Evolutionary conservation across 768 basidiomycete genomes (phyloP).

Genomic region (Pisolithus marmoratus): DNA sequence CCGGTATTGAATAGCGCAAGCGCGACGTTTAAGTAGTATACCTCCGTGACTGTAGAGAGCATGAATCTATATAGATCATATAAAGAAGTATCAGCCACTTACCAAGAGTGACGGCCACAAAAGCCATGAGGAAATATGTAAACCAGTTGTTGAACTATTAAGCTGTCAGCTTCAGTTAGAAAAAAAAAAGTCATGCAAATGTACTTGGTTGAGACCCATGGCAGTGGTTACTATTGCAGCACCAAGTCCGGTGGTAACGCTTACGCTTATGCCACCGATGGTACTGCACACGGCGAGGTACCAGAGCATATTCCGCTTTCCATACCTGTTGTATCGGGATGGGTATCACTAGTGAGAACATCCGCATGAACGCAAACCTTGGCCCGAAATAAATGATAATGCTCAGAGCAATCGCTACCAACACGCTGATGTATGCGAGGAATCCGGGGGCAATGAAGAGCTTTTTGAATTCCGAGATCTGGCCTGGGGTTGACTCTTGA

Average conservation of each 20-base stretch:
- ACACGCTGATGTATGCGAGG: slow-evolving; percentile 58
- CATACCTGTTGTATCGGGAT: slow-evolving; percentile 46
- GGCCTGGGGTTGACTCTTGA: slow-evolving; percentile 59
- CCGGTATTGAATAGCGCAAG: slow-evolving; percentile 93
- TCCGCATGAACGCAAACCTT: slow-evolving; percentile 37
- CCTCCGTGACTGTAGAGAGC: slow-evolving; percentile 62
- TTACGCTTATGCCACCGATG: slow-evolving; percentile 94
- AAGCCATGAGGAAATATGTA: slow-evolving; percentile 79
- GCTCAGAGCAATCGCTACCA: slow-evolving; percentile 58
- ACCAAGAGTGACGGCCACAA: slow-evolving; percentile 80
- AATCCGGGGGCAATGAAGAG: slow-evolving; percentile 85
- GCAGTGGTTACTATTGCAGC: slow-evolving; percentile 81
- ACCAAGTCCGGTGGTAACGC: slow-evolving; percentile 91
- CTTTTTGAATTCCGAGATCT: slow-evolving; percentile 66
- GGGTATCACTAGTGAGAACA: background rate
- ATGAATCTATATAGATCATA: slow-evolving; percentile 6
- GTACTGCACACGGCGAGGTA: slow-evolving; percentile 92
- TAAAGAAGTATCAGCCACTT: slow-evolving; percentile 24
- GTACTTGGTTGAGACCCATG: slow-evolving; percentile 71
- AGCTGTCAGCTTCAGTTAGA: background rate
- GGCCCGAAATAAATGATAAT: slow-evolving; percentile 83
- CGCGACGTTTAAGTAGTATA: slow-evolving; percentile 94
- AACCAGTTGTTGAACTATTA: slow-evolving; percentile 86
- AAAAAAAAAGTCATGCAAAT: slow-evolving; percentile 12
- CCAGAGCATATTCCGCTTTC: slow-evolving; percentile 92